Evolutionary conservation across 768 basidiomycete genomes (phyloP).

Genomic region (Pleurotus ostreatus): DNA sequence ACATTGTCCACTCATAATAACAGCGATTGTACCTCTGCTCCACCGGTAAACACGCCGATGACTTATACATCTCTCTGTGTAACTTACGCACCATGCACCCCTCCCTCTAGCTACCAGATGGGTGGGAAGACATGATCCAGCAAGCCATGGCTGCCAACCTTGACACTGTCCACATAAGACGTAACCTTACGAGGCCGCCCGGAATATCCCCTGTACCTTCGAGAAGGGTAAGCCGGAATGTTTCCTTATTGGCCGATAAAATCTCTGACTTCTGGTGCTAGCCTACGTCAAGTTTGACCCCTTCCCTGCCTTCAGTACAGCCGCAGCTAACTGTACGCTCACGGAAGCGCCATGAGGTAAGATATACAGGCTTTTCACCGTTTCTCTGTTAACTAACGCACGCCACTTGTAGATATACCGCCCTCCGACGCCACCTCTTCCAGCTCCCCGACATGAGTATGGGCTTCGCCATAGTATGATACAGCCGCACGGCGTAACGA

Average conservation of each 20-base stretch:
- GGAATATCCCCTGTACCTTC: not conserved
- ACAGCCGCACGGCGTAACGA: not conserved
- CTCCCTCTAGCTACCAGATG: slow-evolving; percentile 25
- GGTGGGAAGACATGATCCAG: slow-evolving; percentile 29
- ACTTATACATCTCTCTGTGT: not conserved
- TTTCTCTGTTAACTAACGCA: too few relatives aligned
- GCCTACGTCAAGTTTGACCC: too few relatives aligned
- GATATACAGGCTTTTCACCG: not conserved
- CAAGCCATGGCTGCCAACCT: slow-evolving; percentile 10
- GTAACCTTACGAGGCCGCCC: not conserved
- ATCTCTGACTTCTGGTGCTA: not conserved
- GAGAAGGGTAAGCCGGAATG: not conserved
- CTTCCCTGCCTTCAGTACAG: not conserved
- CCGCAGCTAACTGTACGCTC: not conserved
- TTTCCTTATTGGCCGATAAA: not conserved
- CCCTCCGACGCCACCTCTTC: slow-evolving; percentile 56
- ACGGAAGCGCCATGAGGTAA: slow-evolving; percentile 4
- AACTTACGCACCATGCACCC: not conserved
- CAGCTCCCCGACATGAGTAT: slow-evolving; percentile 12
- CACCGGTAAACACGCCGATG: slow-evolving; percentile 4
- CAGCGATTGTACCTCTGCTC: not conserved
- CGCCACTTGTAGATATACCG: slow-evolving; percentile 39
- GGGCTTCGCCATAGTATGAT: not conserved
- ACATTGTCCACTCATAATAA: not conserved
- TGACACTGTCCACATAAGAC: not conserved